Base-by-base conservation (phyloP, 164 flowering plant genomes). In the Vitis rupestris region DNA sequence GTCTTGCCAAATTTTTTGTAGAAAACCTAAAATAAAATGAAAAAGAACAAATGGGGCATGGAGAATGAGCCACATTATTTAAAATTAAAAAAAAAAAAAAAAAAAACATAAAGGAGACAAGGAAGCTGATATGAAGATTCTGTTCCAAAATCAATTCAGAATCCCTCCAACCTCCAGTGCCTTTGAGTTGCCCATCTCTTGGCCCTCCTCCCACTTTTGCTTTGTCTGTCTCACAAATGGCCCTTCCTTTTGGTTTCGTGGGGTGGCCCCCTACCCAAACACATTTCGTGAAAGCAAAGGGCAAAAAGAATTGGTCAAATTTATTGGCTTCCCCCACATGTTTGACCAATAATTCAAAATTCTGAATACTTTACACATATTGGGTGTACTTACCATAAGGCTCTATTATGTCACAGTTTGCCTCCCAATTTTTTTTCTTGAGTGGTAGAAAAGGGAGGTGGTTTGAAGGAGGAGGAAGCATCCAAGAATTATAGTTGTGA, bases 171-270 rank as follows among this genome's bases (percentile, higher is more conserved):
- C 51, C 64, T 14, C 58, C 59, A 48, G 59, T 50, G 19, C 4
- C n/a, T 27, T 66, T 66, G 64, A 71, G 69, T 64, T 71, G 69
- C 64, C 63, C 74, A 58, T 71, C 4, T 17, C 19, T 64, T 70
- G 9, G 27, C 27, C 27, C 27, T 23, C 27, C 27, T 23, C 61
- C 67, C 52, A 47, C 50, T 9, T 44, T n/a, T 63, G 17, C 54
- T 55, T 62, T 19, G 50, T 62, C 61, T 54, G 54, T 44, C 31
- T n/a, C 30, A 3, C 49, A 59, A 60, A 62, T 7, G 52, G 44
- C 44, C 44, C 7, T 37, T 37, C 44, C 44, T 37, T 37, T 0
- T 37, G 44, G 44, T 37, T 37, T 37, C 7, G 6, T 37, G 44
- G 4, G 44, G 44, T 6, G 44, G 44, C 44, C 44, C 44, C 44